Base-by-base conservation (phyloP, 2,329 filamentous ascomycete genomes). In the Neofusicoccum parvum region DNA sequence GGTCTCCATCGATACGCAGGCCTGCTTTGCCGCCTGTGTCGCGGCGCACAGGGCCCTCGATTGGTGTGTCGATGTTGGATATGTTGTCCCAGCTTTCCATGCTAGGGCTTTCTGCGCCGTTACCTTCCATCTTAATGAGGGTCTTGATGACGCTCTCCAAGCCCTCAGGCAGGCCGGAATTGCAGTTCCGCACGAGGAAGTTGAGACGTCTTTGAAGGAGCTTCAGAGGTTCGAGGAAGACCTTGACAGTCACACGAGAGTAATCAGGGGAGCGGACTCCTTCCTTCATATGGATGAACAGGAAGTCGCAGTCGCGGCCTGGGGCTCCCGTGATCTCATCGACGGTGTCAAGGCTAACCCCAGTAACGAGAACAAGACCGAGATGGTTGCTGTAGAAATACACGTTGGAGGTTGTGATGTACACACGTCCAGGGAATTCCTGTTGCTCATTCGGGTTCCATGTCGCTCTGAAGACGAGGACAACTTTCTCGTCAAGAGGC, bases 341-440 rank as follows among this genome's bases (percentile, higher is more conserved):
- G 65, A 99, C 92, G 20, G 86, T 88, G 64, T 89, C 86, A 65
- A 99, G 83, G 64, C 85, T 88, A 59, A 96, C 87, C 15, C 87
- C 87, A 59, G 93, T 94, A 1, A 94, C 91, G 41, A 97, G 84
- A 0, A 98, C 90, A 5, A 99, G 85, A 5, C 95, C 95, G 75
- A 97, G 88, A 74, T 97, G 92, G 73, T 98, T 91, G 71, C 94
- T 96, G 79, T 97, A 99, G 74, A 99, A 98, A 77, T 96, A 98
- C 75, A 99, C 88, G 69, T 94, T 91, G 68, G 90, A 88, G 0
- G 90, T 85, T 0, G 94, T 98, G 67, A 97, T 89, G 75, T 96
- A 99, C 27, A 96, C 88, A 62, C 95, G 88, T 0, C 95, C 90
- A 9, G 90, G 89, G 67, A 98, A 92, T 67, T 91, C 89, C 76